Evolutionary conservation across 2,329 filamentous ascomycete species (phyloP).

Genomic region (Chaetomiaceae sp.): DNA sequence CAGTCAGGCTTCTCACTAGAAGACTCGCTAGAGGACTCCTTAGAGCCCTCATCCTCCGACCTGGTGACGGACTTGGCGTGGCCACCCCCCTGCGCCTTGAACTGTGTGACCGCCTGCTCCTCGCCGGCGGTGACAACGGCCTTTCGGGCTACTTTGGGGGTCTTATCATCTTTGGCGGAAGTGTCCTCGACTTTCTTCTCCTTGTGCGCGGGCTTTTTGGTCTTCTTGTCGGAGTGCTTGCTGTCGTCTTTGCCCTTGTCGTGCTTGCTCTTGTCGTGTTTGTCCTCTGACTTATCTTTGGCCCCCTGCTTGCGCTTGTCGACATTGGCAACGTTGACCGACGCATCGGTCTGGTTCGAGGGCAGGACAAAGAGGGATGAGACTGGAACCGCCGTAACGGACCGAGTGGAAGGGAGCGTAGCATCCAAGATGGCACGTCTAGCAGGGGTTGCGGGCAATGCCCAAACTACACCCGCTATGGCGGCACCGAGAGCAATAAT

Average conservation of each 20-base stretch:
- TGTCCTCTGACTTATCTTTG: not conserved
- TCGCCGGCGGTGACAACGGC: not conserved
- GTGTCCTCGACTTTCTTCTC: too few species aligned
- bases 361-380: not conserved
- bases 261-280: not conserved
- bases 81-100: not conserved
- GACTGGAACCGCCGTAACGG: not conserved
- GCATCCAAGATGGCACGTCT: not conserved
- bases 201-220: not conserved
- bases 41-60: not conserved
- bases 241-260: not conserved
- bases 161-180: not conserved
- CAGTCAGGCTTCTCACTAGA: too few species aligned
- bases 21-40: too few species aligned
- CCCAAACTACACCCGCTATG: constrained; percentile 9
- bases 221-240: not conserved
- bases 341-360: not conserved
- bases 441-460: constrained; percentile 2
- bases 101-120: not conserved
- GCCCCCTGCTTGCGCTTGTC: not conserved
- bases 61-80: not conserved
- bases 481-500: constrained; percentile 14
- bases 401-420: not conserved
- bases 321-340: not conserved
- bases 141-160: not conserved